Evolutionary conservation across 768 basidiomycete species (phyloP).

Genomic region (Boletus sp.): DNA sequence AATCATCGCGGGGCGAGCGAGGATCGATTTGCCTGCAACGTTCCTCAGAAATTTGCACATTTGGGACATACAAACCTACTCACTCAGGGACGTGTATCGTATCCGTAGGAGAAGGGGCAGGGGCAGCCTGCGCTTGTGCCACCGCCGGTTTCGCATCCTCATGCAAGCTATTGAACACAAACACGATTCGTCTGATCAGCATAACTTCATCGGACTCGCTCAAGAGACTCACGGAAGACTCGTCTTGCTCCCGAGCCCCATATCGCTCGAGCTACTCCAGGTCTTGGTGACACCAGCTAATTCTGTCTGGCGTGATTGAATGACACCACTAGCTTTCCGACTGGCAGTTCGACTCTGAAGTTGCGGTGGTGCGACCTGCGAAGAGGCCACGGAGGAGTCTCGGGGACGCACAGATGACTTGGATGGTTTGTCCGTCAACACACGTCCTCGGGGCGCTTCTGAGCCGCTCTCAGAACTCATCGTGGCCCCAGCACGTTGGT

Average conservation of each 20-base stretch:
- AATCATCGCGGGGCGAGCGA: slow-evolving; percentile 35
- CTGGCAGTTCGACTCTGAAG: slow-evolving; percentile 25
- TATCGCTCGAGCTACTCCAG: slow-evolving; percentile 27
- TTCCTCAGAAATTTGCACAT: neutral
- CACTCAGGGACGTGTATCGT: slow-evolving; percentile 33
- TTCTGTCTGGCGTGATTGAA: slow-evolving; percentile 29
- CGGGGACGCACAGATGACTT: slow-evolving; percentile 25
- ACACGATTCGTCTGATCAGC: neutral
- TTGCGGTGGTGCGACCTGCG: slow-evolving; percentile 15
- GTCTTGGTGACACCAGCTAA: slow-evolving; percentile 33
- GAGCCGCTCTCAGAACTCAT: slow-evolving; percentile 21
- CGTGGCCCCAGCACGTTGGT: slow-evolving; percentile 7
- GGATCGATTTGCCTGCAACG: slow-evolving; percentile 20
- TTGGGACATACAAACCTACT: neutral
- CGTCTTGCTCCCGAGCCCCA: slow-evolving; percentile 19
- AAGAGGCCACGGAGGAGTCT: slow-evolving; percentile 27
- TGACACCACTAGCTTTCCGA: slow-evolving; percentile 24
- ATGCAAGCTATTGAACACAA: slow-evolving; percentile 7
- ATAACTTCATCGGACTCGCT: neutral
- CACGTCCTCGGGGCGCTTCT: slow-evolving; percentile 21
- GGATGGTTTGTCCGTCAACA: slow-evolving; percentile 18
- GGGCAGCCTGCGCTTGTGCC: slow-evolving; percentile 7
- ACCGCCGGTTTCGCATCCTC: slow-evolving; percentile 26
- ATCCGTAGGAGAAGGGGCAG: slow-evolving; percentile 27
- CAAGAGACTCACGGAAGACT: slow-evolving; percentile 19